Evolutionary conservation across 306 rosid genomes (phyloP), one percentile per base, ranked within the genome.

Genomic region (Rosa multiflora): DNA sequence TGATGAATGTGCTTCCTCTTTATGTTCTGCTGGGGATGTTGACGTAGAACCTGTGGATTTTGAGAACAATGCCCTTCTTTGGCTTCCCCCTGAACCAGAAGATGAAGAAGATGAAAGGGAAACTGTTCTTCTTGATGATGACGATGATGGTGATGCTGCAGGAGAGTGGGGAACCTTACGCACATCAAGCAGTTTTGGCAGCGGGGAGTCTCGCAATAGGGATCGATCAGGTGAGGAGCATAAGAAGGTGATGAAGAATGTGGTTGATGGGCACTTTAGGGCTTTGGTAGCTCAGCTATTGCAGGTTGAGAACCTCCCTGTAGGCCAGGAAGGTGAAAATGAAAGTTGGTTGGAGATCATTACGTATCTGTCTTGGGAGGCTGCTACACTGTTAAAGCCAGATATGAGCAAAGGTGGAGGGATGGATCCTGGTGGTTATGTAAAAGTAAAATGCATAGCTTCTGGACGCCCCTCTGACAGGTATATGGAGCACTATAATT

Each of bases 41-140:
- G 88, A 87, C 72, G 37, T 83, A 76, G 98, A 93, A 81, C 92
- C 98, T 78, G 91, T 93, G 79, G 97, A 96, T 90, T 93, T 93
- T 74, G 97, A 93, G 84, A 96, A 89, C 83, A 91, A 91, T 76
- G 98, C 94, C 71, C 91, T 93, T 87, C 92, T 96, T 72, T 96
- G 99, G 99, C 92, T 93, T 68, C 99, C 99, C 59, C 97, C 99
- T 67, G 98, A 91, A 74, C 99, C 99, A 18, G 98, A 96, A 87
- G 93, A 95, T 42, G 97, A 86, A 85, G 98, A 96, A 72, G 98
- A 96, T 83, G 99, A 93, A 43, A 85, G 79, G 72, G 99, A 96
- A 84, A 76, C 85, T n/a, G 67, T 66, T 73, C 73, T 89, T 43
- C 85, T 86, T 75, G 97, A 89, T 77, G 97, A 91, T 48, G 98